Conservation (phyloP, 768 basidiomycete genomes). For the Lepiota subincarnata region DNA sequence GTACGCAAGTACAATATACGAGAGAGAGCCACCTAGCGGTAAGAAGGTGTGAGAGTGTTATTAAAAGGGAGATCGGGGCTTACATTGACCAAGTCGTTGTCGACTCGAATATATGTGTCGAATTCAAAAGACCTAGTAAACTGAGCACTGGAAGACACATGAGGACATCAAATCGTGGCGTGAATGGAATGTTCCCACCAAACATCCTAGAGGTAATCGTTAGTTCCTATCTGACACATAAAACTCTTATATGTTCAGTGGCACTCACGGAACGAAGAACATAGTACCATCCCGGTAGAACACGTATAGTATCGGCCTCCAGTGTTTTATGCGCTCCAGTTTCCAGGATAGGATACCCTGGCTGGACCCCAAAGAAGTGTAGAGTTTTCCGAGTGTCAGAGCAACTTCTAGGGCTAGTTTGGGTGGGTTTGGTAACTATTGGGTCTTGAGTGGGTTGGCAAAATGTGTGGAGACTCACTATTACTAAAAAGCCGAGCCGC, state of each 20-base stretch:
- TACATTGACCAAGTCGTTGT: conserved; percentile 2
- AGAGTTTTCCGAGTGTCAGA: conserved; percentile 2
- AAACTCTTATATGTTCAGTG: not conserved
- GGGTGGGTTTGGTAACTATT: too few species aligned
- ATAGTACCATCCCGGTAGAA: conserved; percentile 9
- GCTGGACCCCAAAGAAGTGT: not conserved
- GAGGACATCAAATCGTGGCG: too few species aligned
- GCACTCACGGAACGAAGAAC: conserved; percentile 3
- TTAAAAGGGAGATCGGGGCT: not conserved
- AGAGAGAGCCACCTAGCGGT: conserved; percentile 5
- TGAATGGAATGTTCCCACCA: not conserved
- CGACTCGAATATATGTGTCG: not conserved
- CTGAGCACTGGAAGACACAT: not conserved
- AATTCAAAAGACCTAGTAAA: not conserved
- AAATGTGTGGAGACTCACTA: not conserved
- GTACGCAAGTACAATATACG: conserved; percentile 4
- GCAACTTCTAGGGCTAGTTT: not conserved
- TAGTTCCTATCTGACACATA: not conserved
- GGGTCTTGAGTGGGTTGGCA: not conserved
- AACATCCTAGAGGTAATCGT: not conserved
- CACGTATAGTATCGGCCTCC: conserved; percentile 2
- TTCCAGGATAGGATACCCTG: not conserved
- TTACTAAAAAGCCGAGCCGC: conserved; percentile 1
- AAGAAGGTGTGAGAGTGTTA: not conserved
- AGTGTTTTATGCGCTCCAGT: not conserved